phyloP scores from a whole-genome alignment of 2,329 filamentous ascomycete genomes.

The Helminthosporium solani region DNA sequence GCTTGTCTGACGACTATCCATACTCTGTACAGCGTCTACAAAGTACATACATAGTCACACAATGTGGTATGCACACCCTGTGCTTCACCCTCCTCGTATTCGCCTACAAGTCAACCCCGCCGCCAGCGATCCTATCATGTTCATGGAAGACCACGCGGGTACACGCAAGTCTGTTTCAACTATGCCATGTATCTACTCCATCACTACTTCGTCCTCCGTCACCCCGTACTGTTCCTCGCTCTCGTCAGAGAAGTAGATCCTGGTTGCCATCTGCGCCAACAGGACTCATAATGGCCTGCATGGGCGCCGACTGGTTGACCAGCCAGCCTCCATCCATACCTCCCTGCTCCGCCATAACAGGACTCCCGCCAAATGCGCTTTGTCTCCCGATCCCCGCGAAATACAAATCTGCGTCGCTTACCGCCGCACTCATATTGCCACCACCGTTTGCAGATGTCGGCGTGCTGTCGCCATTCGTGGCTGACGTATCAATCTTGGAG shows the following conservation, averaged over 20 bases:
- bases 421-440: slow-evolving; percentile 64
- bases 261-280: slow-evolving; percentile 31
- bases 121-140: too few species aligned
- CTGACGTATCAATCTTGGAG: slow-evolving; percentile 26
- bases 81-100: too few species aligned
- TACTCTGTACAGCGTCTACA: too few species aligned
- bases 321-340: slow-evolving; percentile 37
- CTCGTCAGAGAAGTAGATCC: slow-evolving; percentile 31
- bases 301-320: slow-evolving; percentile 38
- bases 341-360: slow-evolving; percentile 32
- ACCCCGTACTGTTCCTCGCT: slow-evolving; percentile 1
- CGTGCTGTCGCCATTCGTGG: slow-evolving; percentile 26
- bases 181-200: too few species aligned
- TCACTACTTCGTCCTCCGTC: slow-evolving; percentile 1
- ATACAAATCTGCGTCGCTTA: slow-evolving; percentile 85
- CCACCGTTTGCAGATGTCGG: slow-evolving; percentile 24
- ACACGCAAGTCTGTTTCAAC: too few species aligned
- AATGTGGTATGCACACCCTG: too few species aligned
- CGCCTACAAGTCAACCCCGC: too few species aligned
- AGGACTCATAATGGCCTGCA: slow-evolving; percentile 31
- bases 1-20: too few species aligned
- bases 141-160: too few species aligned
- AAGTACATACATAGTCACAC: too few species aligned
- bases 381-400: slow-evolving; percentile 63
- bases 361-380: slow-evolving; percentile 39